Percentiles rank a stretch among this genome's conserved stretches.
These are phyloP conservation scores for Pneumocystis sp. DNA, from an alignment of 1,139 yeast genomes.

Conservation along the genomic window DNA sequence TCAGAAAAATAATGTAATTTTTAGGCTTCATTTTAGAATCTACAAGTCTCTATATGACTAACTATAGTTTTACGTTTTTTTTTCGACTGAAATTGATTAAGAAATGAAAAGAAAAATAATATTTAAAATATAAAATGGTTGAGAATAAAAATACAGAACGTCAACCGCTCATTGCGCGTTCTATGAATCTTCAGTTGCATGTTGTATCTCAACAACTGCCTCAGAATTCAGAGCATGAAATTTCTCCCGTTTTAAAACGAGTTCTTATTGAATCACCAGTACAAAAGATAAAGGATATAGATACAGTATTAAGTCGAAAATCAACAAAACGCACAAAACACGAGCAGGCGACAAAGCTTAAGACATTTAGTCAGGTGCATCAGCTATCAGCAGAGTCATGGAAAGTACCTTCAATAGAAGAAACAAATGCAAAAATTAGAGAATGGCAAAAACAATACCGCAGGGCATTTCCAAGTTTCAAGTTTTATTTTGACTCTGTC, in stretches of 20 bases:
- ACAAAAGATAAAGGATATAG: neutral
- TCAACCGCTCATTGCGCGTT: neutral
- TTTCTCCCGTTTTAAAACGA: neutral
- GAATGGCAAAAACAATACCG: conserved; percentile 75
- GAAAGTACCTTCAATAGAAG: neutral
- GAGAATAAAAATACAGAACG: neutral
- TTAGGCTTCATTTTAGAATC: neutral
- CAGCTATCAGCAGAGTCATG: neutral
- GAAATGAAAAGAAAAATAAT: neutral
- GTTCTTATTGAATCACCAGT: neutral
- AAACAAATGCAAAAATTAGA: neutral
- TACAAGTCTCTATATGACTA: too few species aligned
- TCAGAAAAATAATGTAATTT: neutral
- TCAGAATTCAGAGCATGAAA: neutral
- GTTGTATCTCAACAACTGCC: neutral
- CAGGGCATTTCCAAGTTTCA: conserved; percentile 54
- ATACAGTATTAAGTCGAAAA: neutral
- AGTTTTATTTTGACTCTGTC: conserved; percentile 65
- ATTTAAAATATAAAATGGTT: neutral
- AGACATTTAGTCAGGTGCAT: neutral
- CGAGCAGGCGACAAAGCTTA: neutral
- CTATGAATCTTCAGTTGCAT: neutral
- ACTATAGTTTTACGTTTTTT: neutral
- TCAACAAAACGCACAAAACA: neutral
- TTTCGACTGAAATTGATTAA: neutral